Conservation (phyloP, 805 yeast genomes). For the Suhomyces sp. region DNA sequence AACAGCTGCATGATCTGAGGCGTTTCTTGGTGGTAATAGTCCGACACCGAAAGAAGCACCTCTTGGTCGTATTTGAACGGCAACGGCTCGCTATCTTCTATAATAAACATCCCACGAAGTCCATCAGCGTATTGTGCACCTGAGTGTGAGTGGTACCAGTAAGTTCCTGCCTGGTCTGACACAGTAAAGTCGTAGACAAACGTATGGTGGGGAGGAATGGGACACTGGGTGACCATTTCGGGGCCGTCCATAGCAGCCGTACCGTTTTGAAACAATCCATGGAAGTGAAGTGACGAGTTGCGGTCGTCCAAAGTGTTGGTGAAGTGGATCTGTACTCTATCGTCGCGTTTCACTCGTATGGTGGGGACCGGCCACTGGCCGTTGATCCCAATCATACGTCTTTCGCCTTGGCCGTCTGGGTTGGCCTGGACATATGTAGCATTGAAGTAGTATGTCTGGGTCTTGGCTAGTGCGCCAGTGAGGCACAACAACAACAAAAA, state of each 20-base stretch:
- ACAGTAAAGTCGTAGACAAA: conserved; percentile 40
- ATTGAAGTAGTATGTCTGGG: conserved; percentile 28
- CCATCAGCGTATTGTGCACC: conserved; percentile 82
- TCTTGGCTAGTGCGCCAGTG: background rate
- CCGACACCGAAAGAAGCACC: conserved; percentile 52
- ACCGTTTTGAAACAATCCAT: conserved; percentile 42
- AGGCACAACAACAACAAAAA: background rate
- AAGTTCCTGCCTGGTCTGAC: conserved; percentile 32
- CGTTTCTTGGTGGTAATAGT: conserved; percentile 60
- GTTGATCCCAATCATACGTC: conserved; percentile 60
- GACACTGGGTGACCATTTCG: conserved; percentile 46
- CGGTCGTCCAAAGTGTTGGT: conserved; percentile 31
- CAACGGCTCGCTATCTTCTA: conserved; percentile 49
- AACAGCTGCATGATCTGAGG: conserved; percentile 46
- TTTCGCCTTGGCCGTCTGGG: conserved; percentile 53
- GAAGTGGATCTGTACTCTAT: conserved; percentile 37
- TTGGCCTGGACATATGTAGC: conserved; percentile 41
- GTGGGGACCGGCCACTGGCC: conserved; percentile 44
- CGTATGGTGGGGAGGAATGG: conserved; percentile 38
- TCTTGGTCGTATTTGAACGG: conserved; percentile 68
- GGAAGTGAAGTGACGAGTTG: conserved; percentile 44
- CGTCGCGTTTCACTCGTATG: conserved; percentile 36
- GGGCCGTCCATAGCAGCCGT: conserved; percentile 45
- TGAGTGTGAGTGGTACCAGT: conserved; percentile 79
- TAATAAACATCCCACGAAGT: conserved; percentile 61